phyloP scores from a whole-genome alignment of 768 basidiomycete species.

The Auriculariales sp. region DNA sequence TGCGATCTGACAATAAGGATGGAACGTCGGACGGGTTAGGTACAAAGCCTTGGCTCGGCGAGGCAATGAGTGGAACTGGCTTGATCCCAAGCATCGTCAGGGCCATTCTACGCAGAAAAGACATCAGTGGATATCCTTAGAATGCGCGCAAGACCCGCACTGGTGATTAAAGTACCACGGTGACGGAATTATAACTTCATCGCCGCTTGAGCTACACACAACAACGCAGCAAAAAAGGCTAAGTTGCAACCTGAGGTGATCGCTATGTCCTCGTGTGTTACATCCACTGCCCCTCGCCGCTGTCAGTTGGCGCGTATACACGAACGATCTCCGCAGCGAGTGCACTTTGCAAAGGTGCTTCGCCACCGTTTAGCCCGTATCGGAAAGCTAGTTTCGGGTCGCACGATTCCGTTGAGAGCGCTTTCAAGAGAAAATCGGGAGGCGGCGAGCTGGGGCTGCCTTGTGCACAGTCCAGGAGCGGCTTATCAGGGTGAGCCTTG shows the following conservation, averaged over 20 bases:
- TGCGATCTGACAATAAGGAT: conserved; percentile 38
- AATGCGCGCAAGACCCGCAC: conserved; percentile 20
- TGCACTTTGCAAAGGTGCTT: conserved; percentile 32
- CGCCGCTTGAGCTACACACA: conserved; percentile 54
- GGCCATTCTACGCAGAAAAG: conserved; percentile 39
- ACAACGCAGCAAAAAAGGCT: conserved; percentile 47
- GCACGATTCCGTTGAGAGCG: not conserved
- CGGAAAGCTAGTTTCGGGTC: conserved; percentile 24
- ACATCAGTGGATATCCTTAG: not conserved
- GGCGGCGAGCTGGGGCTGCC: conserved; percentile 11
- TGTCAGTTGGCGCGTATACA: conserved; percentile 34
- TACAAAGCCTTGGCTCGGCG: conserved; percentile 36
- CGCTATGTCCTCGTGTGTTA: conserved; percentile 43
- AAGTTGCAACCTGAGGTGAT: conserved; percentile 62
- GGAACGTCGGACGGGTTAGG: conserved; percentile 40
- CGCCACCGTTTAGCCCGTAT: conserved; percentile 49
- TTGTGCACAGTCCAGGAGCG: not conserved
- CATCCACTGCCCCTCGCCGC: conserved; percentile 23
- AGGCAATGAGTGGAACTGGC: conserved; percentile 38
- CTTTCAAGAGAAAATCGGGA: conserved; percentile 12
- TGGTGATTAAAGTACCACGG: conserved; percentile 67
- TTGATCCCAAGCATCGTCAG: conserved; percentile 48
- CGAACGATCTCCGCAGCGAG: conserved; percentile 46
- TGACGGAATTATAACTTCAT: conserved; percentile 57
- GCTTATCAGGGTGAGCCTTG: not conserved